phyloP scores from a whole-genome alignment of 352 stramenopile genomes.

The Pythium coloratum region DNA sequence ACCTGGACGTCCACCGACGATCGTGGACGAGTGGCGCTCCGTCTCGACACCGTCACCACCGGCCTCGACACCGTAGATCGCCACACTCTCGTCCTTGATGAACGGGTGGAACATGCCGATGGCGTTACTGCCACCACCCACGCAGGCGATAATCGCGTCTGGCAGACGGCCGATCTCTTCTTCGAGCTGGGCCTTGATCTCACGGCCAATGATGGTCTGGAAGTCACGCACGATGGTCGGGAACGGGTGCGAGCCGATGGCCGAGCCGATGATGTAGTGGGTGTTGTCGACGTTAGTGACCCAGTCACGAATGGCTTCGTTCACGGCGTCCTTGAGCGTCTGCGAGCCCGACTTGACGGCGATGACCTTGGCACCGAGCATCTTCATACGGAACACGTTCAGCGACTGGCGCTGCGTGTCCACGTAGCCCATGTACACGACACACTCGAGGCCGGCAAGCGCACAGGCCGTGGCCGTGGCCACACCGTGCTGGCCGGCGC shows the following conservation, averaged over 20 bases:
- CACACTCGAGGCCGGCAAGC: slow-evolving; percentile 95
- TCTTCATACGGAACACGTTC: slow-evolving; percentile 99
- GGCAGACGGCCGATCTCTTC: slow-evolving; percentile 95
- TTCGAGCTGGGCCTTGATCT: slow-evolving; percentile 93
- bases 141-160: slow-evolving; percentile 96
- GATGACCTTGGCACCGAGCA: slow-evolving; percentile 98
- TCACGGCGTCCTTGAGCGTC: slow-evolving; percentile 99
- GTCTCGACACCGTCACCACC: slow-evolving; percentile 93
- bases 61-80: slow-evolving; percentile 96
- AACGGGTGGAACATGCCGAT: slow-evolving; percentile 99
- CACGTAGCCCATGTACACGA: slow-evolving; percentile 98
- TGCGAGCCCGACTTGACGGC: slow-evolving; percentile 95
- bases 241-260: slow-evolving; percentile 97
- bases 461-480: slow-evolving; percentile 97
- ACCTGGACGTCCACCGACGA: slow-evolving; percentile 92
- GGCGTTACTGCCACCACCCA: slow-evolving; percentile 98
- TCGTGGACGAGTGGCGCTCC: slow-evolving; percentile 92
- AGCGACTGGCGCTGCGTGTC: slow-evolving; percentile 97
- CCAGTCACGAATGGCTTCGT: slow-evolving; percentile 98
- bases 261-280: slow-evolving; percentile 98
- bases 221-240: slow-evolving; percentile 98
- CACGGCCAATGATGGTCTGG: slow-evolving; percentile 94
- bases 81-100: slow-evolving; percentile 91
- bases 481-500: slow-evolving; percentile 97
- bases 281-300: slow-evolving; percentile 98